These are phyloP conservation scores for Solidago caesia DNA, from an alignment of 129 eudicot species.

Conservation along the genomic window DNA sequence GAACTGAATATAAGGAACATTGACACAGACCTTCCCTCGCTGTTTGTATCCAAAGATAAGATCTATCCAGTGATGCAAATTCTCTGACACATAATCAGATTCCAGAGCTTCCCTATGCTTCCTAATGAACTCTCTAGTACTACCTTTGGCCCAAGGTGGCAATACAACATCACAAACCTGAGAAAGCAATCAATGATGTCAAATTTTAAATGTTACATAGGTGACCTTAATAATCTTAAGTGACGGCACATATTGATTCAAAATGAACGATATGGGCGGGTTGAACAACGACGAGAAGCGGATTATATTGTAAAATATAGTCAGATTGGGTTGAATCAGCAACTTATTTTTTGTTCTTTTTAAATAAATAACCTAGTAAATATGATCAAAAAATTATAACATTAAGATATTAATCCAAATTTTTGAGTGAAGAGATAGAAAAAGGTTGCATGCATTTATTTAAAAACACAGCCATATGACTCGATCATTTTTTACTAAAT, in stretches of 20 bases:
- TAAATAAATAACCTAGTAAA: background rate
- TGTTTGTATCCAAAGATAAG: slow-evolving; percentile 93
- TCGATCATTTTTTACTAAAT: background rate
- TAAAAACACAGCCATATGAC: background rate
- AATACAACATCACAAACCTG: slow-evolving; percentile 86
- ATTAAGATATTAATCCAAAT: slow-evolving; percentile 1
- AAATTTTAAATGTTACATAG: background rate
- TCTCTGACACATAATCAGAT: slow-evolving; percentile 88
- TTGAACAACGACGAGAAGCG: background rate
- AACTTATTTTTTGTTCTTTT: background rate
- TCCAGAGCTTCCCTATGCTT: slow-evolving; percentile 98
- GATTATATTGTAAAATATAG: background rate
- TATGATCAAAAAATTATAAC: background rate
- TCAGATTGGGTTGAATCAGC: background rate
- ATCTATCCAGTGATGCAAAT: slow-evolving; percentile 99
- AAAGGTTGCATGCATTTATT: background rate
- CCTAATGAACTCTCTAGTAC: slow-evolving; percentile 87
- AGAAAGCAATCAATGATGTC: slow-evolving; percentile 20
- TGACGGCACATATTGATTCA: background rate
- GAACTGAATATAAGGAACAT: background rate
- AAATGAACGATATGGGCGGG: slow-evolving; percentile 2
- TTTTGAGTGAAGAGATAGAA: background rate
- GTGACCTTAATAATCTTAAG: slow-evolving; percentile 4
- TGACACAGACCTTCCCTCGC: slow-evolving; percentile 78
- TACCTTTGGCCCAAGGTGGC: slow-evolving; percentile 99